A percentile compares a stretch with the other conserved stretches of the same genome.
Evolutionary conservation across 2,329 filamentous ascomycete genomes (phyloP).

Genomic region (Fusarium citri): DNA sequence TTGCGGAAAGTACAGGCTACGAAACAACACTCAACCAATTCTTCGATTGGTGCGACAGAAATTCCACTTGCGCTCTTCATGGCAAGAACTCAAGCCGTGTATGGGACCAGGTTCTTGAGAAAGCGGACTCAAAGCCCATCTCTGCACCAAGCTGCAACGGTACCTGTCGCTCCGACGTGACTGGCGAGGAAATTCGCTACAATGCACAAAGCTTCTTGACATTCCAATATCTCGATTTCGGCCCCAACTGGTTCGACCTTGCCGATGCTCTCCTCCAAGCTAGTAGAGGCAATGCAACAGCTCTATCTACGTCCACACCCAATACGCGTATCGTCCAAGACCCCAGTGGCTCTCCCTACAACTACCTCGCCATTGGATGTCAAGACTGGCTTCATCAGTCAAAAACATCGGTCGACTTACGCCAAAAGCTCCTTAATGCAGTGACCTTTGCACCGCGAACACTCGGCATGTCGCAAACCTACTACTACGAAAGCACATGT

Average conservation of each 20-base stretch:
- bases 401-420: conserved; percentile 20
- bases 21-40: conserved; percentile 37
- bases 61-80: conserved; percentile 34
- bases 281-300: conserved; percentile 36
- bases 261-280: conserved; percentile 30
- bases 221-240: conserved; percentile 24
- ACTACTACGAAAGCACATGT: conserved; percentile 33
- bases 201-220: conserved; percentile 22
- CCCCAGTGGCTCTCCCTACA: conserved; percentile 24
- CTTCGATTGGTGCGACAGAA: conserved; percentile 40
- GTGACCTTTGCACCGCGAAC: conserved; percentile 34
- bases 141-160: conserved; percentile 24
- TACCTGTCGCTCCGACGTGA: conserved; percentile 36
- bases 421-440: conserved; percentile 19
- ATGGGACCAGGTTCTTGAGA: conserved; percentile 30
- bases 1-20: conserved; percentile 31
- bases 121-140: conserved; percentile 27
- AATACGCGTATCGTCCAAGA: not conserved
- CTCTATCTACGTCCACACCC: conserved; percentile 23
- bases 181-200: conserved; percentile 41
- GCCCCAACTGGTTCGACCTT: conserved; percentile 29
- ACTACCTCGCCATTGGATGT: conserved; percentile 40
- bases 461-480: conserved; percentile 26
- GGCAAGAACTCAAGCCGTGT: conserved; percentile 29
- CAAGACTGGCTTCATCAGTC: conserved; percentile 40